Conservation (phyloP, 495 filamentous ascomycete genomes). For the Trichoderma gamsii region DNA sequence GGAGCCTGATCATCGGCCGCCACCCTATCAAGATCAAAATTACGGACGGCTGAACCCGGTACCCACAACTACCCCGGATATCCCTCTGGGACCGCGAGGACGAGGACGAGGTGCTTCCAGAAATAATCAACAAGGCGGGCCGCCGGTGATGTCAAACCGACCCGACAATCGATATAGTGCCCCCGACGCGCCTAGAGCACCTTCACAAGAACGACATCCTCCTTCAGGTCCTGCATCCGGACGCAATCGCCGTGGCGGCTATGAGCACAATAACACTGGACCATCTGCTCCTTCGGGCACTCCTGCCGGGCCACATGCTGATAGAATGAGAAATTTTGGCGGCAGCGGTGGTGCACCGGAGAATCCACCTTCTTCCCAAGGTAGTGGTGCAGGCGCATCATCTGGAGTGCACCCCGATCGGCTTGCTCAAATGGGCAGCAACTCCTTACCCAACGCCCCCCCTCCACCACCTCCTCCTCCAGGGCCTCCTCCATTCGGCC, state of each 20-base stretch:
- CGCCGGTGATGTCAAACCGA: slow-evolving; percentile 30
- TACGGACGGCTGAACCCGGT: slow-evolving; percentile 54
- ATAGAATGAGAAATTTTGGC: slow-evolving; percentile 36
- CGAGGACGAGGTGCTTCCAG: slow-evolving; percentile 39
- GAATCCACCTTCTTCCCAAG: background rate
- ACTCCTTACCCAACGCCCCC: slow-evolving; percentile 14
- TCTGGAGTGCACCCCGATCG: slow-evolving; percentile 47
- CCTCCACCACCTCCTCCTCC: slow-evolving; percentile 18
- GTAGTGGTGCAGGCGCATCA: slow-evolving; percentile 21
- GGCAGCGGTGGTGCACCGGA: slow-evolving; percentile 11
- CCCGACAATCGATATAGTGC: slow-evolving; percentile 32
- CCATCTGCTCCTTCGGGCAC: slow-evolving; percentile 28
- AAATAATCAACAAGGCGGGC: slow-evolving; percentile 8
- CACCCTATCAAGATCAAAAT: slow-evolving; percentile 52
- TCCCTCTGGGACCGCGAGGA: slow-evolving; percentile 65
- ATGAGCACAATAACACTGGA: slow-evolving; percentile 26
- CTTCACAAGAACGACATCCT: slow-evolving; percentile 42
- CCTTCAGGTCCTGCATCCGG: slow-evolving; percentile 45
- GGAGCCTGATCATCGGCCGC: slow-evolving; percentile 49
- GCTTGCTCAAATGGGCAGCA: slow-evolving; percentile 30
- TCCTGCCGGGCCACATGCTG: slow-evolving; percentile 36
- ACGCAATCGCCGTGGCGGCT: slow-evolving; percentile 34
- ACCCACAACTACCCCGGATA: slow-evolving; percentile 40
- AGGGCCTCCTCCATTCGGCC: slow-evolving; percentile 18
- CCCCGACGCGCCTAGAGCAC: slow-evolving; percentile 32